These are phyloP conservation scores for Coemansia sp. DNA, from an alignment of 192 early-diverging fungal genomes.

Conservation along the genomic window DNA sequence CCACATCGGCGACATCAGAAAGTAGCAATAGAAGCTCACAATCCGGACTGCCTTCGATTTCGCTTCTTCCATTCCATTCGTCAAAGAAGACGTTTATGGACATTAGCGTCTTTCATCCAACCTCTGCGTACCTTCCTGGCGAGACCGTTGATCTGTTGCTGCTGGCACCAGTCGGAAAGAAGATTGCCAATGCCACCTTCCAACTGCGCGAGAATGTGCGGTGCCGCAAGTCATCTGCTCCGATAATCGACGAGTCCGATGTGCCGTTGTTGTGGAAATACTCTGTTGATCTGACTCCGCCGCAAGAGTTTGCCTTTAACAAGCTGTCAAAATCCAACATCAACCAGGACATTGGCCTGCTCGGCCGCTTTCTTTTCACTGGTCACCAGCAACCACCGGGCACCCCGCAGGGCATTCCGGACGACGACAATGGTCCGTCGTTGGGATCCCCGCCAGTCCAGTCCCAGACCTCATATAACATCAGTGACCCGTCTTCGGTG, in stretches of 20 bases:
- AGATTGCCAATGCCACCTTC: slow-evolving; percentile 35
- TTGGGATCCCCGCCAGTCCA: neutral
- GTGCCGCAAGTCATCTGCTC: slow-evolving; percentile 53
- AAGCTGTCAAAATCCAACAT: slow-evolving; percentile 43
- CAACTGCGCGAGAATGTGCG: slow-evolving; percentile 51
- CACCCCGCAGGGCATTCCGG: slow-evolving; percentile 1
- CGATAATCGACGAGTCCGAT: slow-evolving; percentile 54
- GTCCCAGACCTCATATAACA: slow-evolving; percentile 18
- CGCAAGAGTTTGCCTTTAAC: slow-evolving; percentile 36
- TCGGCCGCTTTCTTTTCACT: slow-evolving; percentile 45
- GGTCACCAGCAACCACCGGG: slow-evolving; percentile 7
- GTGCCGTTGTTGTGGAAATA: slow-evolving; percentile 54
- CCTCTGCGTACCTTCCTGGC: slow-evolving; percentile 40
- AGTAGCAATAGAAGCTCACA: neutral
- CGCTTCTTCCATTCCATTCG: slow-evolving; percentile 25
- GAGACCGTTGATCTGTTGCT: slow-evolving; percentile 51
- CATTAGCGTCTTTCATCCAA: slow-evolving; percentile 48
- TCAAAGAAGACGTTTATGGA: slow-evolving; percentile 36
- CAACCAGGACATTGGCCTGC: slow-evolving; percentile 47
- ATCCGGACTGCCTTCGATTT: slow-evolving; percentile 10
- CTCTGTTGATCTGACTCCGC: slow-evolving; percentile 34
- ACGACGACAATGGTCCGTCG: neutral
- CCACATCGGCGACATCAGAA: neutral
- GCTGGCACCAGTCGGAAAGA: slow-evolving; percentile 38
- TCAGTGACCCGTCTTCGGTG: slow-evolving; percentile 16